Evolutionary conservation across 2,329 filamentous ascomycete species (phyloP), one percentile per base, ranked within the genome.

Genomic region (Fusarium neocosmosporiellum): DNA sequence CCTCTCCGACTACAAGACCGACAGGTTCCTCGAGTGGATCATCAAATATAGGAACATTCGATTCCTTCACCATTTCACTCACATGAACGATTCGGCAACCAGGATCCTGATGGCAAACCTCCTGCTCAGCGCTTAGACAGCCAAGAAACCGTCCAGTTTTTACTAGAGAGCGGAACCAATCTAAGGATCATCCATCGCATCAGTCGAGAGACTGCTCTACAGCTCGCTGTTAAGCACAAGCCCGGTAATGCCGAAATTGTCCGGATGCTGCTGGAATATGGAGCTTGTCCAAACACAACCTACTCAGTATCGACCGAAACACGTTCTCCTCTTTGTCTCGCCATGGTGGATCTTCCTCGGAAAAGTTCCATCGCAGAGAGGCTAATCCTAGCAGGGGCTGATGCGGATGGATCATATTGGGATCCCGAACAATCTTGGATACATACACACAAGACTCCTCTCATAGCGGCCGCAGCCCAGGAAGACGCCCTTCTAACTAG

Each of bases 251-350:
- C 27, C 18, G 10, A 20, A 24, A 55, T 55, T 14, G 50, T 55
- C 31, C n/a, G 14, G 2, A 5, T 36, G 0, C 31, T 55, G 9
- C 31, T 55, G 8, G 5, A 36, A 18, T 10, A 55, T 36, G 31
- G 31, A 20, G 50, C 50, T 2, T 33, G 20, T 11, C n/a, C 50
- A 24, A 55, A 55, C 14, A 7, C 50, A 34, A 22, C 4, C 0
- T 20, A 1, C 1, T 27, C 46, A 4, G 16, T 2, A 13, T 24
- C 31, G 9, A 5, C 8, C 14, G n/a, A 36, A 2, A 16, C 0
- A 16, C 31, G 3, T 9, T 18, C 50, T 24, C 31, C 31, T 13
- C 50, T 55, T 18, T 11, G 1, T 18, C 50, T 34, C n/a, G 50
- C 22, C 18, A 31, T 50, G 46, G 13, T 8, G 18, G 18, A n/a